Evolutionary conservation across 148 eudicot genomes (phyloP).

Genomic region (Heliamphora exappendiculata): DNA sequence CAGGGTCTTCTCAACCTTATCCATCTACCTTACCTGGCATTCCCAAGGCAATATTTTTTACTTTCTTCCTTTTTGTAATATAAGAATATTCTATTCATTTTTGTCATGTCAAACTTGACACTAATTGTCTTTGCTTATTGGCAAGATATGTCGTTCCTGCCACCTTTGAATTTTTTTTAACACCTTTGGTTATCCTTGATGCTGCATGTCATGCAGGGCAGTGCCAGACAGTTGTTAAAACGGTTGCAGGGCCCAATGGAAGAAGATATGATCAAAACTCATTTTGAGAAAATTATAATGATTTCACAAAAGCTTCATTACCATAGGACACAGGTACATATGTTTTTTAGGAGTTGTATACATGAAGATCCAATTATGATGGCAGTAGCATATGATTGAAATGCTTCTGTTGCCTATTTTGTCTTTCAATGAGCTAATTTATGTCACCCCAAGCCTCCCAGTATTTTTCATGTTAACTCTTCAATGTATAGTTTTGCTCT

Average conservation of each 20-base stretch:
- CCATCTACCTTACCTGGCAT: slow-evolving; percentile 92
- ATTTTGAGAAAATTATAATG: slow-evolving; percentile 71
- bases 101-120: neutral
- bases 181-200: slow-evolving; percentile 8
- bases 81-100: neutral
- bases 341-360: neutral
- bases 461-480: neutral
- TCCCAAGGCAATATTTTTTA: slow-evolving; percentile 59
- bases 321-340: slow-evolving; percentile 52
- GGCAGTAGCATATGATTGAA: neutral
- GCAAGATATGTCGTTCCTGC: neutral
- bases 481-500: neutral
- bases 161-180: neutral
- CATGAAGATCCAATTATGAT: neutral
- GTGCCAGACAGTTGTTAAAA: slow-evolving; percentile 90
- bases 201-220: slow-evolving; percentile 49
- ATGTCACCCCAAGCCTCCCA: neutral
- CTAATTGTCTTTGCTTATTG: neutral
- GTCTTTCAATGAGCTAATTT: neutral
- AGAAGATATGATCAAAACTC: slow-evolving; percentile 77
- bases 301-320: slow-evolving; percentile 52
- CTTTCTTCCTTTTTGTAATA: neutral
- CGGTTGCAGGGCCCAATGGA: slow-evolving; percentile 84
- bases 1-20: slow-evolving; percentile 88
- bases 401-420: neutral